Conservation (phyloP, 768 basidiomycete genomes). For the Tulasnella sp. region DNA sequence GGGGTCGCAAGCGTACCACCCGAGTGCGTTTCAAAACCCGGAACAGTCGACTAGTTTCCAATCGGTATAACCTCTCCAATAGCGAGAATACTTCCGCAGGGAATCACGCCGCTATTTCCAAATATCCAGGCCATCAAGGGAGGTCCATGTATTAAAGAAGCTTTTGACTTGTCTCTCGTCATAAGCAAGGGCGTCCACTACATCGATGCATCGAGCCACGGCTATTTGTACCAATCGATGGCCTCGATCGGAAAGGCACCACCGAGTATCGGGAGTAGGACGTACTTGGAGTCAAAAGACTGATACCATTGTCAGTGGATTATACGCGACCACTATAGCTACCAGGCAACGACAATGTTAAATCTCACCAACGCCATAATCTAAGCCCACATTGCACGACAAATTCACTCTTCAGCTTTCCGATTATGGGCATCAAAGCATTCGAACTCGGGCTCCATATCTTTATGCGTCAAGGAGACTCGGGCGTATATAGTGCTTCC, state of each 20-base stretch:
- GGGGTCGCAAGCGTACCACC: too few relatives aligned
- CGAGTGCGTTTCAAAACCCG: too few relatives aligned
- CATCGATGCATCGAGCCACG: conserved; percentile 67
- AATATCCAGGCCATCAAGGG: neutral
- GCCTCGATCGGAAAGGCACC: conserved; percentile 74
- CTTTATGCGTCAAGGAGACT: conserved; percentile 86
- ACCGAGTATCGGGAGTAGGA: conserved; percentile 71
- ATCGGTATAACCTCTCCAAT: too few relatives aligned
- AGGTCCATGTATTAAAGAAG: conserved; percentile 9
- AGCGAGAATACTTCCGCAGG: too few relatives aligned
- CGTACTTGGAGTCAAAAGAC: conserved; percentile 75
- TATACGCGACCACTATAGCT: too few relatives aligned
- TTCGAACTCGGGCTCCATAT: conserved; percentile 97
- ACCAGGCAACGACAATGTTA: too few relatives aligned
- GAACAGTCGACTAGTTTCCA: too few relatives aligned
- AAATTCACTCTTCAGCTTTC: conserved; percentile 80
- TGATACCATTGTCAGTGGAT: conserved; percentile 27
- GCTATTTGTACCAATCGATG: conserved; percentile 87
- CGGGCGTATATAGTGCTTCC: conserved; percentile 86
- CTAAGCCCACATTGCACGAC: conserved; percentile 70
- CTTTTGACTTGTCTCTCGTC: conserved; percentile 9
- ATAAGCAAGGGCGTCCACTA: conserved; percentile 43
- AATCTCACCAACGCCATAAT: conserved; percentile 72
- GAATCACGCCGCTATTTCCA: too few relatives aligned
- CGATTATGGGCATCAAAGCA: conserved; percentile 91